Conservation (phyloP, 1,284 basidiomycete genomes). For the Mrakiaceae sp. region DNA sequence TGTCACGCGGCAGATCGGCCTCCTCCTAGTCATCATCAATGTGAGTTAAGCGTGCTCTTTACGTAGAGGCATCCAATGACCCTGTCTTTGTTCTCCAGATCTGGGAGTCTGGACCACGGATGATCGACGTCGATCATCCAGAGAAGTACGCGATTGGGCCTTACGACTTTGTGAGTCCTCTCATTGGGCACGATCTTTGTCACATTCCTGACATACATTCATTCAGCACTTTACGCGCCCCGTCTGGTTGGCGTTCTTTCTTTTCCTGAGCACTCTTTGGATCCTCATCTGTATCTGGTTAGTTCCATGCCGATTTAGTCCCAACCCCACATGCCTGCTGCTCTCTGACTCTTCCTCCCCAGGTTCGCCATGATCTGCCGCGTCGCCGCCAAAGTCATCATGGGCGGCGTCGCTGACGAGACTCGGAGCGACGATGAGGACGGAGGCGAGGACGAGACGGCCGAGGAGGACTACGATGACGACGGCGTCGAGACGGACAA, state of each 20-base stretch:
- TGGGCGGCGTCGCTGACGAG: constrained; percentile 70
- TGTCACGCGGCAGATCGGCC: constrained; percentile 69
- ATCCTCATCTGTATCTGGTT: constrained; percentile 64
- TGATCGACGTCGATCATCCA: constrained; percentile 32
- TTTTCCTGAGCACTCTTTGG: constrained; percentile 47
- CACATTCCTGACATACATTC: too few species aligned
- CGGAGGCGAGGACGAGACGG: constrained; percentile 1
- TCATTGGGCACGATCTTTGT: constrained; percentile 38
- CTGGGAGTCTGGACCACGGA: constrained; percentile 41
- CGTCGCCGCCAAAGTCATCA: constrained; percentile 67
- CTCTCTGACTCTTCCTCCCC: too few species aligned
- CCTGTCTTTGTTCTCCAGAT: constrained; percentile 20
- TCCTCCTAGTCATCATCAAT: constrained; percentile 56
- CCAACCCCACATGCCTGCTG: too few species aligned
- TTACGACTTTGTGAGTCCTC: constrained; percentile 15
- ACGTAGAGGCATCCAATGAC: too few species aligned
- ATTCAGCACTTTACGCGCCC: constrained; percentile 42
- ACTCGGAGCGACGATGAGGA: constrained; percentile 70
- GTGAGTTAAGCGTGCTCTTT: too few species aligned
- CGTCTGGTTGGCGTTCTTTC: constrained; percentile 44
- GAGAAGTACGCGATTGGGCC: not conserved
- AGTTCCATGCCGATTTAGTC: too few species aligned
- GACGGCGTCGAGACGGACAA: not conserved
- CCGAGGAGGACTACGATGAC: not conserved
- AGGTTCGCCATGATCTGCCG: constrained; percentile 64